Base-by-base conservation (phyloP, 345 rosid species). In the Lepidium didymum region DNA sequence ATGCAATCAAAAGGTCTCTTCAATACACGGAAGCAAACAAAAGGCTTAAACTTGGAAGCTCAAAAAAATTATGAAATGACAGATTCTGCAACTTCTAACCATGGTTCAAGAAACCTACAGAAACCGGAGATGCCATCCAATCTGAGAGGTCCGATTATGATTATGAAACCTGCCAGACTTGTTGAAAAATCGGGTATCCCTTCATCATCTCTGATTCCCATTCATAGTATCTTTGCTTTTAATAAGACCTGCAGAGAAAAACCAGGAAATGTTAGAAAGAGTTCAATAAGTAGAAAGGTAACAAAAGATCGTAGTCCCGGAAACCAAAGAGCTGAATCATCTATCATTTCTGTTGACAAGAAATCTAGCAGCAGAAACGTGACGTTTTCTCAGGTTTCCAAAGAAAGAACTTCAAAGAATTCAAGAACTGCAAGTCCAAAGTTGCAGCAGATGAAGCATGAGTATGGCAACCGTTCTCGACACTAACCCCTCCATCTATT, bases 161-260 rank as follows among this genome's bases (percentile, higher is more conserved):
- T 94, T 60, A 90, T 94, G 92, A 93, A 94, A 85, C 92, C 97
- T 14, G 89, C 91, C 21, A 90, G 88, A 79, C 86, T 81, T 55
- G 80, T 84, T 45, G 91, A 83, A 44, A 83, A 84, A 64, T 80
- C 83, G 44, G 79, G 81, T 64, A 75, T 81, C 51, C 75, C 81
- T 72, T 53, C 84, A 78, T 78, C 90, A 60, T 80, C 86, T 8
- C 77, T 81, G 47, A 77, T 83, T 78, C 83, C 91, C 27, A 51
- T 81, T 14, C 86, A 85, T 56, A 63, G 77, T n/a, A 72, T 81
- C 46, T 69, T 90, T 23, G 66, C 73, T 44, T 64, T 80, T 29
- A 80, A 79, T 70, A 82, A 40, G 77, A 38, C 73, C 52, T 80
- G 59, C 47, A 73, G 74, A 63, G 70, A 70, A 62, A 79, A 72